Evolutionary conservation across 768 basidiomycete genomes (phyloP).

Genomic region (Termitomyces sp.): DNA sequence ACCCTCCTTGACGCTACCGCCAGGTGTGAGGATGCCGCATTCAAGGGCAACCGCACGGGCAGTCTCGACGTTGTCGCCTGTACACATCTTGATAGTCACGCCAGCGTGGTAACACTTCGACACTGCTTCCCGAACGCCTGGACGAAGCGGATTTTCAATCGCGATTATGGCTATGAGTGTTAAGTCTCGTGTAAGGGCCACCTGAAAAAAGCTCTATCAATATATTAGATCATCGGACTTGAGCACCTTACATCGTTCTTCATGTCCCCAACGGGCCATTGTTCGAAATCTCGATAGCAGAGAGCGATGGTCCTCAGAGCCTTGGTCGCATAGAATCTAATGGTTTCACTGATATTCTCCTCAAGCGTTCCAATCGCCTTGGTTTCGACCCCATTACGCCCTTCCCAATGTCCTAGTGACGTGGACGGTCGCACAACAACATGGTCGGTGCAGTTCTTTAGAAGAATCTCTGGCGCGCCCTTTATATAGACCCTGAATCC

Average conservation of each 20-base stretch:
- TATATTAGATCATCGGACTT: constrained; percentile 1
- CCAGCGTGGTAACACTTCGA: constrained; percentile 87
- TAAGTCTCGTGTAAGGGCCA: constrained; percentile 66
- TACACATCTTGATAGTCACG: constrained; percentile 96
- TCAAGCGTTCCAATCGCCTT: too few species aligned
- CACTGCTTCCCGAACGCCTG: constrained; percentile 88
- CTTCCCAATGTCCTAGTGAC: too few species aligned
- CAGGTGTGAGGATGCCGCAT: constrained; percentile 91
- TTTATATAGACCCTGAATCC: too few species aligned
- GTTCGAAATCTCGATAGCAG: too few species aligned
- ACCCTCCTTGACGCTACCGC: constrained; percentile 97
- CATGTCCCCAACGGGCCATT: constrained; percentile 8
- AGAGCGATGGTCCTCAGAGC: too few species aligned
- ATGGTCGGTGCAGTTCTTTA: too few species aligned
- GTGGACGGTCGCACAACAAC: too few species aligned
- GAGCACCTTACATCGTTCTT: too few species aligned
- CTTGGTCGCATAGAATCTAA: too few species aligned
- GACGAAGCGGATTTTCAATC: constrained; percentile 94
- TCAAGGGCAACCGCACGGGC: constrained; percentile 95
- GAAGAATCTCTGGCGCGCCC: too few species aligned
- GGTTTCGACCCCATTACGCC: too few species aligned
- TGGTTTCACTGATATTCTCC: too few species aligned
- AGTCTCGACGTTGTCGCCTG: constrained; percentile 93
- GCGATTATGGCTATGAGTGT: constrained; percentile 88
- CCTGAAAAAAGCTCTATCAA: constrained; percentile 35